Conservation (phyloP, 2,329 filamentous ascomycete species). For the Microdochium nivale region DNA sequence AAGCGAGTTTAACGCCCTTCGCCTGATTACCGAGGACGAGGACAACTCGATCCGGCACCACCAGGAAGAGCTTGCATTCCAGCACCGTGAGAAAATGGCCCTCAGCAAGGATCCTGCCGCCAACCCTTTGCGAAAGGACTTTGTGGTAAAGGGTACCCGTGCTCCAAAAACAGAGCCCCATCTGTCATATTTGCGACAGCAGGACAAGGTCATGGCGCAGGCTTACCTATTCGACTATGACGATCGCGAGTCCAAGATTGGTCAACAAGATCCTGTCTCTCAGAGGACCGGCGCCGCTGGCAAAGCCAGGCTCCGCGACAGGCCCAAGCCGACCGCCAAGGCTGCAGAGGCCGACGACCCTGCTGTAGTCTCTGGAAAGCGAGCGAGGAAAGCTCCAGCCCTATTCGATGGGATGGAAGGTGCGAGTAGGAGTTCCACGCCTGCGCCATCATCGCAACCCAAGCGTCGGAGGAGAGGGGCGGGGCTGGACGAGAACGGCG, state of each 20-base stretch:
- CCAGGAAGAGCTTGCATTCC: conserved; percentile 28
- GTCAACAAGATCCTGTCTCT: conserved; percentile 47
- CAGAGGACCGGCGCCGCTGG: conserved; percentile 44
- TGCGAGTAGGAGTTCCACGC: conserved; percentile 42
- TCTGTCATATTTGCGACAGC: conserved; percentile 34
- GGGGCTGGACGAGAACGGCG: conserved; percentile 12
- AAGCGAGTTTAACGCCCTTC: conserved; percentile 41
- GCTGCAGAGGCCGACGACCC: conserved; percentile 44
- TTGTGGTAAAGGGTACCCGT: conserved; percentile 44
- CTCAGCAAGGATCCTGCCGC: conserved; percentile 30
- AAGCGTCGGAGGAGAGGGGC: conserved; percentile 15
- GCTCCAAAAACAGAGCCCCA: conserved; percentile 31
- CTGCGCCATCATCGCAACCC: conserved; percentile 21
- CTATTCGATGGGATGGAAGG: conserved; percentile 42
- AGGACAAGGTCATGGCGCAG: conserved; percentile 51
- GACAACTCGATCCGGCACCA: conserved; percentile 46
- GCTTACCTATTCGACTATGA: conserved; percentile 56
- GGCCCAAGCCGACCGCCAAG: conserved; percentile 49
- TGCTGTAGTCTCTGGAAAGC: conserved; percentile 39
- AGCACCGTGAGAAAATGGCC: conserved; percentile 34
- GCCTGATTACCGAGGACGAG: conserved; percentile 45
- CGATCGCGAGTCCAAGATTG: conserved; percentile 46
- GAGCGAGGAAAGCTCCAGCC: conserved; percentile 42
- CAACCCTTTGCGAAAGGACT: conserved; percentile 39
- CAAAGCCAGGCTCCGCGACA: conserved; percentile 46